Conservation (phyloP, 345 rosid genomes). For the Melaleuca alternifolia region DNA sequence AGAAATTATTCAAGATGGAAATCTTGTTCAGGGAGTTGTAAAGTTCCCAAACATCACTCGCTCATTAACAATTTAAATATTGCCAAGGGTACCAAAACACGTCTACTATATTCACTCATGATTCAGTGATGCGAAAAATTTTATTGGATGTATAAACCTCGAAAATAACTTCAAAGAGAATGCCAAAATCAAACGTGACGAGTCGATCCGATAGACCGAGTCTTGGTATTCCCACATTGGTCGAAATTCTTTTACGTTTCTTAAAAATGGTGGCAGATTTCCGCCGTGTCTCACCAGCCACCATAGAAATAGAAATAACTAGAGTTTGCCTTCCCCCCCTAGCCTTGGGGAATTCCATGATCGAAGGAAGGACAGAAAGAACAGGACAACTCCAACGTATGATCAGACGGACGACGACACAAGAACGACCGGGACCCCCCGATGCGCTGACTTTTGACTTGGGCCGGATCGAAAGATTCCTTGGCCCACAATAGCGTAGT, state of each 20-base stretch:
- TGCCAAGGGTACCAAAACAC: neutral
- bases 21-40: neutral
- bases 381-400: neutral
- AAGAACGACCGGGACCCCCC: neutral
- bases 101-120: neutral
- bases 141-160: neutral
- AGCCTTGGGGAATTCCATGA: neutral
- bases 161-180: neutral
- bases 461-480: neutral
- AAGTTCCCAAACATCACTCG: accelerated
- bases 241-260: neutral
- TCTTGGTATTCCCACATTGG: neutral
- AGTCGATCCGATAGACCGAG: neutral
- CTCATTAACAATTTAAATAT: neutral
- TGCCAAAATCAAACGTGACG: neutral
- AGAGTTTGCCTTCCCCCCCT: neutral
- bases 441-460: neutral
- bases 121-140: neutral
- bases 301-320: neutral
- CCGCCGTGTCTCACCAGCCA: neutral
- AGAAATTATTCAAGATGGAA: neutral
- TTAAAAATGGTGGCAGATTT: neutral
- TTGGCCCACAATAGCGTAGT: neutral
- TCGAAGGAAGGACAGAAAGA: neutral
- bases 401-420: neutral